phyloP scores from a whole-genome alignment of 306 rosid genomes.

The Sicyos baderoa region DNA sequence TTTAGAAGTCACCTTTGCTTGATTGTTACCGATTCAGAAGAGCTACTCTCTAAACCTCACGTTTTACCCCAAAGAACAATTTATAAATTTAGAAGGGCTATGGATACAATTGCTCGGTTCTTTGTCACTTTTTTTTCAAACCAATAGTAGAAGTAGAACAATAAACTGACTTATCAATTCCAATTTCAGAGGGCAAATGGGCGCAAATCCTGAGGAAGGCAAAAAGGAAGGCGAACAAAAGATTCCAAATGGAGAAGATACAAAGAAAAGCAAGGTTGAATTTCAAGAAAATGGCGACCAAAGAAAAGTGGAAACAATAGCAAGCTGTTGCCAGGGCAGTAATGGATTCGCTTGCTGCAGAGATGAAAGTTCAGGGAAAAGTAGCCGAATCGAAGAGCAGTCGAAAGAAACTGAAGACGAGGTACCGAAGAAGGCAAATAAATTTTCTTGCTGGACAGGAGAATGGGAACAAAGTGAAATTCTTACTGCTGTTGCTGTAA shows the following conservation, averaged over 20 bases:
- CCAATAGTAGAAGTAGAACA: neutral
- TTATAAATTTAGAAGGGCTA: neutral
- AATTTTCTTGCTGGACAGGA: constrained; percentile 33
- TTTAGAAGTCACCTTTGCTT: neutral
- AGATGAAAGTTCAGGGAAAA: constrained; percentile 45
- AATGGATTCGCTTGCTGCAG: constrained; percentile 74
- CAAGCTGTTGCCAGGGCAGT: constrained; percentile 57
- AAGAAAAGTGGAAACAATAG: constrained; percentile 24
- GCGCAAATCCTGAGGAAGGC: constrained; percentile 27
- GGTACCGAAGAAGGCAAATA: constrained; percentile 31
- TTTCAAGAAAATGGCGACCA: constrained; percentile 22
- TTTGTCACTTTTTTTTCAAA: neutral
- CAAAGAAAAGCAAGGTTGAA: constrained; percentile 23
- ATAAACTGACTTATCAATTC: neutral
- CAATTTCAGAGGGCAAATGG: constrained; percentile 47
- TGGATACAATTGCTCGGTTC: neutral
- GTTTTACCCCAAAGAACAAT: constrained; percentile 8
- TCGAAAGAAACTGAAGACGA: constrained; percentile 24
- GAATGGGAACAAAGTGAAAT: constrained; percentile 50
- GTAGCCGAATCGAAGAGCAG: constrained; percentile 23
- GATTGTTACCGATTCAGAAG: neutral
- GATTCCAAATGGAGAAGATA: constrained; percentile 28
- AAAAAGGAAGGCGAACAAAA: constrained; percentile 25
- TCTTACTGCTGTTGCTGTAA: constrained; percentile 38
- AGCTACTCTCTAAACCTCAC: neutral